phyloP scores from a whole-genome alignment of 768 basidiomycete genomes.

The Hemileccinum impolitum region DNA sequence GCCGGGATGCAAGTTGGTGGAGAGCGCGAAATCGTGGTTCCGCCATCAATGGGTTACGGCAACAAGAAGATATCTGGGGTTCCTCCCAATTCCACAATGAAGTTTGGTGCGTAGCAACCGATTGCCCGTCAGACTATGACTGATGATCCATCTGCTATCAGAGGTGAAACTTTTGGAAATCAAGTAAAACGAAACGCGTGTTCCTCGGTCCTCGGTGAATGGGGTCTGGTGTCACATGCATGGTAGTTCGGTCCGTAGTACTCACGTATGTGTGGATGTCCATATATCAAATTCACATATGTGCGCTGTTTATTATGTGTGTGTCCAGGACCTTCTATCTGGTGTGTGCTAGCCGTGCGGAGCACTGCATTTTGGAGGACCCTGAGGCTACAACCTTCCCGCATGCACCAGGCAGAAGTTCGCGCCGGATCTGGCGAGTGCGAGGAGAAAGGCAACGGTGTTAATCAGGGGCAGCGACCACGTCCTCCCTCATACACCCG shows the following conservation, averaged over 20 bases:
- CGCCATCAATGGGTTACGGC: constrained; percentile 71
- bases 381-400: constrained; percentile 18
- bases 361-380: constrained; percentile 18
- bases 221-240: constrained; percentile 14
- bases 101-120: constrained; percentile 59
- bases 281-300: constrained; percentile 29
- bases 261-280: constrained; percentile 12
- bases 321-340: constrained; percentile 17
- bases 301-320: constrained; percentile 15
- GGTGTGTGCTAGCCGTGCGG: constrained; percentile 24
- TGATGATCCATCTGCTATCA: constrained; percentile 28
- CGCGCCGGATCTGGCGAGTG: not conserved
- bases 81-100: constrained; percentile 76
- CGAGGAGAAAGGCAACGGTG: constrained; percentile 1
- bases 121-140: constrained; percentile 2
- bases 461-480: constrained; percentile 12
- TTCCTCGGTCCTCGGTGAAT: constrained; percentile 12
- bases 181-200: constrained; percentile 42
- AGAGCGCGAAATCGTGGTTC: constrained; percentile 77
- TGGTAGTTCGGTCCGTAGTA: constrained; percentile 16
- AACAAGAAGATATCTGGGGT: constrained; percentile 56
- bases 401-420: constrained; percentile 7
- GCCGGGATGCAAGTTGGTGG: constrained; percentile 90
- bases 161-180: constrained; percentile 72
- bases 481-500: not conserved